Conservation (phyloP, 768 basidiomycete genomes). For the Rhizopogon vinicolor region DNA sequence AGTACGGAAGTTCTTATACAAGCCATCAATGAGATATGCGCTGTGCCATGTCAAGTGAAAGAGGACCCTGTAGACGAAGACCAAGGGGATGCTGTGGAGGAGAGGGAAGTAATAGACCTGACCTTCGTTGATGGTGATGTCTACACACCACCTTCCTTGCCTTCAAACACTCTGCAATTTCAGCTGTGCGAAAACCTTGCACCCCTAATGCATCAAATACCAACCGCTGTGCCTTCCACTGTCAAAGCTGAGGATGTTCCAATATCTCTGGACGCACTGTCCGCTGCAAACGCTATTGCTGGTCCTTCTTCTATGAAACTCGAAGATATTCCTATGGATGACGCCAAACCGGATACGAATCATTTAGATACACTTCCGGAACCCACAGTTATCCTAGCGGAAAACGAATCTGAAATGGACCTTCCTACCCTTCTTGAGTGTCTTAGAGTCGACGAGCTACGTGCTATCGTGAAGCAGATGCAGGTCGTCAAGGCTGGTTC, state of each 20-base stretch:
- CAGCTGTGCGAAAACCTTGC: too few species aligned
- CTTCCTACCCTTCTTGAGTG: conserved; percentile 39
- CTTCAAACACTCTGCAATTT: not conserved
- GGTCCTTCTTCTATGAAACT: conserved; percentile 5
- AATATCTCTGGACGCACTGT: not conserved
- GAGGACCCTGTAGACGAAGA: conserved; percentile 2
- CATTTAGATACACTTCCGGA: not conserved
- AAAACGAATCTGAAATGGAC: conserved; percentile 34
- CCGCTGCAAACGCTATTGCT: not conserved
- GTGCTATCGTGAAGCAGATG: conserved; percentile 37
- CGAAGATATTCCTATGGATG: conserved; percentile 3
- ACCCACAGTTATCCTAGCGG: conserved; percentile 30
- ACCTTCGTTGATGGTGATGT: conserved; percentile 25
- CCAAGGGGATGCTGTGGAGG: conserved; percentile 15
- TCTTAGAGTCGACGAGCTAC: conserved; percentile 41
- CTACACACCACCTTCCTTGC: not conserved
- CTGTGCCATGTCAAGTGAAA: not conserved
- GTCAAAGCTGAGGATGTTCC: conserved; percentile 1
- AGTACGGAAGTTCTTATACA: conserved; percentile 26
- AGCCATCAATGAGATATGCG: conserved; percentile 44
- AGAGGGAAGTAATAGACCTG: conserved; percentile 32
- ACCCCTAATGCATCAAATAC: too few species aligned
- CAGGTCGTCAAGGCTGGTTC: conserved; percentile 33
- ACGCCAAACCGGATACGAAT: not conserved
- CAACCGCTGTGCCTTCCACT: not conserved